These are phyloP conservation scores for Ilyonectria robusta DNA, from an alignment of 2,329 filamentous ascomycete species.

Conservation along the genomic window DNA sequence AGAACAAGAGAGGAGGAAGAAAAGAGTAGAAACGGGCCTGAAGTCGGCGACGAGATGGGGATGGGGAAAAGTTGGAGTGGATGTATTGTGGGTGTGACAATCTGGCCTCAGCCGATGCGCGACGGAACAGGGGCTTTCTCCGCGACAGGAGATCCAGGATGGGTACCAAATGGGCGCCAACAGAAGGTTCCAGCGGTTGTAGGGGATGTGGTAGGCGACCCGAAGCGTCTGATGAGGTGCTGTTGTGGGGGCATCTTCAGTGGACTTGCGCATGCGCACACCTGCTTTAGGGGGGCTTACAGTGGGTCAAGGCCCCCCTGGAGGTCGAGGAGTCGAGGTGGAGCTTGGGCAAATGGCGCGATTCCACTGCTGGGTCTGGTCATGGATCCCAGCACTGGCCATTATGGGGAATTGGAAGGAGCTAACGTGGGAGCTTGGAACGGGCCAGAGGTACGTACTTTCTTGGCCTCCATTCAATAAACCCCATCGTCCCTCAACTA, in stretches of 20 bases:
- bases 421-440: background rate
- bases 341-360: conserved; percentile 35
- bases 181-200: conserved; percentile 28
- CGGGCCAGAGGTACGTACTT: background rate
- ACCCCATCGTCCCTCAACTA: background rate
- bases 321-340: conserved; percentile 22
- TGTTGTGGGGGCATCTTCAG: conserved; percentile 12
- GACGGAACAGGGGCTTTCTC: conserved; percentile 30
- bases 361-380: conserved; percentile 9
- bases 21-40: conserved; percentile 3
- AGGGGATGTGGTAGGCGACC: background rate
- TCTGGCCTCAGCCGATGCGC: conserved; percentile 47
- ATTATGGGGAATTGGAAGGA: background rate
- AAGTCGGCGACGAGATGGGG: conserved; percentile 36
- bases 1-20: conserved; percentile 32
- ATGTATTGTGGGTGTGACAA: conserved; percentile 41
- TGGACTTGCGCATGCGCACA: conserved; percentile 1
- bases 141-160: background rate
- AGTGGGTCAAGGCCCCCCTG: conserved; percentile 26
- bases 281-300: conserved; percentile 22
- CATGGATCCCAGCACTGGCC: background rate
- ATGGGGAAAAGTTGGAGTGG: conserved; percentile 36
- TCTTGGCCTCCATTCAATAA: background rate
- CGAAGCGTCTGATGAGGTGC: background rate
- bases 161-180: background rate